Evolutionary conservation across 2,329 filamentous ascomycete species (phyloP).

Genomic region (Lachnellula subtilissima): DNA sequence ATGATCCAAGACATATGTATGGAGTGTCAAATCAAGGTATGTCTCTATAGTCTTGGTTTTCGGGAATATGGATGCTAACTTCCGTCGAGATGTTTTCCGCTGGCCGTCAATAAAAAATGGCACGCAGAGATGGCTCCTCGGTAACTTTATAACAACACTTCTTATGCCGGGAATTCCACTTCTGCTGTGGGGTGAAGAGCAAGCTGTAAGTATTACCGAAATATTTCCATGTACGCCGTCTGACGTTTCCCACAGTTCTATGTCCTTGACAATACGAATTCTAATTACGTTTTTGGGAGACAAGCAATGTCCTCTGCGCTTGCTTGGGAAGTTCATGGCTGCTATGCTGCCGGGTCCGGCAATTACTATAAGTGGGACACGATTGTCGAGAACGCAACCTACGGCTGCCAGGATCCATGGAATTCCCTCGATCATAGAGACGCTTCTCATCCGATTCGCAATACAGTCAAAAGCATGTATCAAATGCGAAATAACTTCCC

Average conservation of each 20-base stretch:
- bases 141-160: slow-evolving; percentile 54
- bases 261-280: slow-evolving; percentile 56
- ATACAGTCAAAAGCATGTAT: slow-evolving; percentile 57
- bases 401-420: slow-evolving; percentile 51
- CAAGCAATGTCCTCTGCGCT: slow-evolving; percentile 56
- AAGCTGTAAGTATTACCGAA: slow-evolving; percentile 34
- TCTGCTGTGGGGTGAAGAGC: slow-evolving; percentile 61
- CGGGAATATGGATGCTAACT: no score
- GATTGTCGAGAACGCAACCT: slow-evolving; percentile 49
- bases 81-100: slow-evolving; percentile 50
- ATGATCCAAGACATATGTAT: slow-evolving; percentile 61
- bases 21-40: slow-evolving; percentile 50
- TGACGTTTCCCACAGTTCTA: slow-evolving; percentile 40
- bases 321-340: slow-evolving; percentile 61
- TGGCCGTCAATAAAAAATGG: slow-evolving; percentile 57
- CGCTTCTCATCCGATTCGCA: slow-evolving; percentile 54
- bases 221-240: no score
- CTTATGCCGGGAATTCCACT: slow-evolving; percentile 57
- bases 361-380: slow-evolving; percentile 49
- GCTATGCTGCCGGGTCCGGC: slow-evolving; percentile 50
- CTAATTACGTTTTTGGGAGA: slow-evolving; percentile 61
- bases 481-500: slow-evolving; percentile 52
- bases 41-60: no score
- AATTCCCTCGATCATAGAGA: slow-evolving; percentile 53
- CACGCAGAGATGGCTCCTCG: slow-evolving; percentile 52